Evolutionary conservation across 805 yeast genomes (phyloP).

Genomic region (Metschnikowia shivogae): DNA sequence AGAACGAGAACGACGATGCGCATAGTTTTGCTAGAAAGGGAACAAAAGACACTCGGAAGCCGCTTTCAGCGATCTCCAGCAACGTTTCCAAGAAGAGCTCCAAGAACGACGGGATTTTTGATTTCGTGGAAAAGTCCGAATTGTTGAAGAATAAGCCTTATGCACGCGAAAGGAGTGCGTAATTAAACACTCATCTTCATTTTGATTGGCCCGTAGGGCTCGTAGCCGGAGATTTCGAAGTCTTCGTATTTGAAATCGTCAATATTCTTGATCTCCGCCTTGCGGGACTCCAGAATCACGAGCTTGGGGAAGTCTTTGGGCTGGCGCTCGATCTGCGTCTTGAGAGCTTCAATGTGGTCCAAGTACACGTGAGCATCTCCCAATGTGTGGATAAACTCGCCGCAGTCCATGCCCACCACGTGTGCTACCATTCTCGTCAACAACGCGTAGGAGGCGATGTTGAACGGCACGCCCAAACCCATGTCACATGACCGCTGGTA

Average conservation of each 20-base stretch:
- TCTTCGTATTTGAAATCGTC: slow-evolving; percentile 90
- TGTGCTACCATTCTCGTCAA: slow-evolving; percentile 93
- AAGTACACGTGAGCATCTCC: slow-evolving; percentile 96
- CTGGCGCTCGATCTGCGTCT: slow-evolving; percentile 67
- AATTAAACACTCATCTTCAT: slow-evolving; percentile 94
- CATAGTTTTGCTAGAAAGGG: not conserved
- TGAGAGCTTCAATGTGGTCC: slow-evolving; percentile 89
- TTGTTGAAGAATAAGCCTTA: slow-evolving; percentile 6
- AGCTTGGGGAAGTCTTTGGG: slow-evolving; percentile 83
- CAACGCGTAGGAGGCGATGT: slow-evolving; percentile 93
- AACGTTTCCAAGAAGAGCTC: not conserved
- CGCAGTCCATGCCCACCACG: slow-evolving; percentile 91
- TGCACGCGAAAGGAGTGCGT: not conserved
- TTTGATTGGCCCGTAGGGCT: slow-evolving; percentile 78
- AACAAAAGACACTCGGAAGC: not conserved
- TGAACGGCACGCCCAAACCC: slow-evolving; percentile 99
- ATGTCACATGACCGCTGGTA: slow-evolving; percentile 98
- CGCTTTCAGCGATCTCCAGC: slow-evolving; percentile 1
- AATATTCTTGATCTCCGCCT: slow-evolving; percentile 50
- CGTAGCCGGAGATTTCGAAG: slow-evolving; percentile 73
- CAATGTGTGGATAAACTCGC: slow-evolving; percentile 90
- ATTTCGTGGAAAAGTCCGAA: slow-evolving; percentile 28
- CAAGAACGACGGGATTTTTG: slow-evolving; percentile 31
- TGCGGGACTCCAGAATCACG: slow-evolving; percentile 54
- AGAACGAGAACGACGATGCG: slow-evolving; percentile 1